Evolutionary conservation across 2,329 filamentous ascomycete species (phyloP).

Genomic region (Calonectria pseudoreteaudii): DNA sequence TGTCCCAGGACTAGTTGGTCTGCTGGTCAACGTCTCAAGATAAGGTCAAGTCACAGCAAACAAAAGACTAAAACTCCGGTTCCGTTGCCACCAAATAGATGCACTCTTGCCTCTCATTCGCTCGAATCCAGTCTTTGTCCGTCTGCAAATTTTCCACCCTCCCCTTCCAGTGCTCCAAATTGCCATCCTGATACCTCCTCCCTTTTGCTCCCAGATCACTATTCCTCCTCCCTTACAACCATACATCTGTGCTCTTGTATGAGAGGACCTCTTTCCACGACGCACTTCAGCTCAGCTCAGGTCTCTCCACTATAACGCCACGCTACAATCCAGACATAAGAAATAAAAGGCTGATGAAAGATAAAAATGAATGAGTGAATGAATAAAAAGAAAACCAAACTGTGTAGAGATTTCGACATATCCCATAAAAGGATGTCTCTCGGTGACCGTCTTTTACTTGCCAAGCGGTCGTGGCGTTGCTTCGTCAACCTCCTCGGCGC

Average conservation of each 20-base stretch:
- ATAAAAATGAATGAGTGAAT: conserved; percentile 19
- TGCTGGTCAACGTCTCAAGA: conserved; percentile 17
- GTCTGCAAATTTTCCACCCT: conserved; percentile 20
- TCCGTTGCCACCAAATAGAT: conserved; percentile 25
- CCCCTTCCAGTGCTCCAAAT: not conserved
- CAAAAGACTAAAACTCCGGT: conserved; percentile 34
- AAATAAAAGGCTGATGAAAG: conserved; percentile 27
- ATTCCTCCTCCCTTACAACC: not conserved
- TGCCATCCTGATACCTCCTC: not conserved
- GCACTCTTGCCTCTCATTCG: conserved; percentile 24
- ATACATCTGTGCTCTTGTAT: conserved; percentile 24
- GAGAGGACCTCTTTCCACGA: conserved; percentile 25
- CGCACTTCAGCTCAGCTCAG: conserved; percentile 27
- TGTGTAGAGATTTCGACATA: conserved; percentile 10
- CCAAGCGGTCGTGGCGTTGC: conserved; percentile 54
- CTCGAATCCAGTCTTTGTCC: conserved; percentile 38
- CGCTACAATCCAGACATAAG: conserved; percentile 44
- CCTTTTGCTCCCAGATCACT: conserved; percentile 2
- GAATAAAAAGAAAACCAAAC: conserved; percentile 15
- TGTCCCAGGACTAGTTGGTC: conserved; percentile 13
- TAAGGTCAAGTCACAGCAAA: conserved; percentile 26
- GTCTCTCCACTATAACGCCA: conserved; percentile 43
- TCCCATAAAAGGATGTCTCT: not conserved
- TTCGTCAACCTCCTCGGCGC: conserved; percentile 47
- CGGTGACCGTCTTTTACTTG: conserved; percentile 32